Evolutionary conservation across 2,329 filamentous ascomycete genomes (phyloP).

Genomic region (Colletotrichum gigasporum): DNA sequence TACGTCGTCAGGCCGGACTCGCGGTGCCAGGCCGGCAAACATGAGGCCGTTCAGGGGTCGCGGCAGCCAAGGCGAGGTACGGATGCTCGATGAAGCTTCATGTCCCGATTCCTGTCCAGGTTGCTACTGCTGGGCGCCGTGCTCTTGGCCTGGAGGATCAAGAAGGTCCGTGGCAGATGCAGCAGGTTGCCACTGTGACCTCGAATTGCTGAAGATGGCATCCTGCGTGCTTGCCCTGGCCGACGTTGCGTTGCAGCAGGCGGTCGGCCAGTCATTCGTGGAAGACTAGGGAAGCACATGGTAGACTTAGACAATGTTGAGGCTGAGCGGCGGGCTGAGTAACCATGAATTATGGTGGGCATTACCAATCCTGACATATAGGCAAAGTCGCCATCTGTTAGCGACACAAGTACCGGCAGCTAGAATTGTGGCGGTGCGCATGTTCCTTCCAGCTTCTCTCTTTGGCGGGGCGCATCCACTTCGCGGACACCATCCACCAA

Average conservation of each 20-base stretch:
- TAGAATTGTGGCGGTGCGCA: constrained; percentile 18
- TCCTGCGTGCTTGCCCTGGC: neutral
- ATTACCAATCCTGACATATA: constrained; percentile 17
- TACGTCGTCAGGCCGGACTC: neutral
- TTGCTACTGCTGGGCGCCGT: no score
- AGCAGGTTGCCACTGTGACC: neutral
- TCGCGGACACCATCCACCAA: neutral
- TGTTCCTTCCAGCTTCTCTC: neutral
- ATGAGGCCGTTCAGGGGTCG: neutral
- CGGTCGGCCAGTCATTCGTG: neutral
- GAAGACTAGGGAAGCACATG: constrained; percentile 24
- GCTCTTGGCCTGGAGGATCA: neutral
- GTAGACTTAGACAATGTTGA: neutral
- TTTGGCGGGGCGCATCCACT: neutral
- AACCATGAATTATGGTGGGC: neutral
- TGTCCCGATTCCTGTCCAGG: neutral
- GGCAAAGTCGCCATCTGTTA: constrained; percentile 14
- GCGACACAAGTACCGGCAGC: neutral
- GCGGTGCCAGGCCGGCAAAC: neutral
- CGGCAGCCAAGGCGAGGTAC: neutral
- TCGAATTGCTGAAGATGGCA: neutral
- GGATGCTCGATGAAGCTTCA: no score
- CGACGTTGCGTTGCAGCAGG: neutral
- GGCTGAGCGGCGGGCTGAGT: constrained; percentile 20
- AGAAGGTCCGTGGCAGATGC: neutral